Percentiles rank a stretch among this genome's conserved stretches.
Conservation (phyloP, 2,329 filamentous ascomycete species). For the Xylaria sp. region DNA sequence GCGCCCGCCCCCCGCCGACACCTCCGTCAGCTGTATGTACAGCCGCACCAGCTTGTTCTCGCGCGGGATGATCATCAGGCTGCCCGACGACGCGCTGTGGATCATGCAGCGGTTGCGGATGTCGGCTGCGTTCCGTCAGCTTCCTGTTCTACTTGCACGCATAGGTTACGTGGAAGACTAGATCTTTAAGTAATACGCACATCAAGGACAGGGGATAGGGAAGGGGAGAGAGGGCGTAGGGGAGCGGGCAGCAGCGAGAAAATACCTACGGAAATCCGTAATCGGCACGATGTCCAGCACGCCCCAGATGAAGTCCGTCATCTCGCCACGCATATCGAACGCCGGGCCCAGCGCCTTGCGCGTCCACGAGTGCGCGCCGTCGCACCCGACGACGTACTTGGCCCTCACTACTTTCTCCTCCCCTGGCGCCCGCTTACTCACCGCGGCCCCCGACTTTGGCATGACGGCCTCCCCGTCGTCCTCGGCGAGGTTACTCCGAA, state of each 20-base stretch:
- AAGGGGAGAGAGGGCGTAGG: too few relatives aligned
- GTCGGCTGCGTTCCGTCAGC: constrained; percentile 41
- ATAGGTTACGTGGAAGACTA: too few relatives aligned
- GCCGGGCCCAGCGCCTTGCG: constrained; percentile 55
- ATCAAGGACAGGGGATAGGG: too few relatives aligned
- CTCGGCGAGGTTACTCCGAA: constrained; percentile 55
- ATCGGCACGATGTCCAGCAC: constrained; percentile 48
- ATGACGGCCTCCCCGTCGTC: constrained; percentile 56
- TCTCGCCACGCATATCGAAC: constrained; percentile 58
- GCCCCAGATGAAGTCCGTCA: constrained; percentile 54
- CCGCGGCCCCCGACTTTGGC: constrained; percentile 24
- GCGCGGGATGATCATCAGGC: constrained; percentile 66
- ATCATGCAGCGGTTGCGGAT: constrained; percentile 62
- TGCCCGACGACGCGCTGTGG: constrained; percentile 58
- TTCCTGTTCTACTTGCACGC: neutral
- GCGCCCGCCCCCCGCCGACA: constrained; percentile 48
- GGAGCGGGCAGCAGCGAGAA: too few relatives aligned
- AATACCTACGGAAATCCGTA: constrained; percentile 52
- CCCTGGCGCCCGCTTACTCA: constrained; percentile 36
- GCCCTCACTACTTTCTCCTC: constrained; percentile 50
- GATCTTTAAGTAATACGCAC: too few relatives aligned
- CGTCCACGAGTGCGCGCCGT: constrained; percentile 70
- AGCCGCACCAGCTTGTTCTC: constrained; percentile 65
- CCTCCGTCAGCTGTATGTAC: constrained; percentile 64
- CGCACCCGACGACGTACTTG: constrained; percentile 69